These are phyloP conservation scores for Coniferiporia sulphurascens DNA, from an alignment of 1,284 basidiomycete genomes.

Conservation along the genomic window DNA sequence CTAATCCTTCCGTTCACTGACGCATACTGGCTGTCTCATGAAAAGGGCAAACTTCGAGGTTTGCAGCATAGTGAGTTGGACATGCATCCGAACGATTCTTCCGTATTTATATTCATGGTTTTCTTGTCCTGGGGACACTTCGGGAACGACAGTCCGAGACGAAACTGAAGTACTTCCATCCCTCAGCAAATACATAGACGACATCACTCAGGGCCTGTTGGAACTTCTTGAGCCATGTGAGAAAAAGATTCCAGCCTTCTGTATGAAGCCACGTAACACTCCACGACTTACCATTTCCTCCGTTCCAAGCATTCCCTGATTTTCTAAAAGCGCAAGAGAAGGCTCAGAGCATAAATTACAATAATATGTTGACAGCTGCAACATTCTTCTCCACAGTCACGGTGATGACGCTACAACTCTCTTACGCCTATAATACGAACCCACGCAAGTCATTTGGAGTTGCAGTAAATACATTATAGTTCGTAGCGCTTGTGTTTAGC, in stretches of 20 bases:
- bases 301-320: neutral
- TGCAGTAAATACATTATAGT: constrained; percentile 24
- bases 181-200: neutral
- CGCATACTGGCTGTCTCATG: no score
- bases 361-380: constrained; percentile 25
- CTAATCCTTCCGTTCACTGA: neutral
- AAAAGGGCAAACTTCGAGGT: no score
- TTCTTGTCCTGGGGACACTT: neutral
- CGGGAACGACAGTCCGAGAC: neutral
- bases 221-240: neutral
- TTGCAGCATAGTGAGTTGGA: no score
- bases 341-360: constrained; percentile 10
- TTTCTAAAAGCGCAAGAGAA: neutral
- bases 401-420: constrained; percentile 20
- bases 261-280: neutral
- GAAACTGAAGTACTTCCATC: neutral
- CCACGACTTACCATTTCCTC: neutral
- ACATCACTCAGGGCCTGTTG: neutral
- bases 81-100: no score
- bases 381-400: constrained; percentile 28
- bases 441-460: neutral
- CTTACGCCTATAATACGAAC: constrained; percentile 5
- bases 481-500: constrained; percentile 25
- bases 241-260: neutral
- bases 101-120: neutral